Base-by-base conservation (phyloP, 208 protist genomes). In the Trypanosoma boissoni region DNA sequence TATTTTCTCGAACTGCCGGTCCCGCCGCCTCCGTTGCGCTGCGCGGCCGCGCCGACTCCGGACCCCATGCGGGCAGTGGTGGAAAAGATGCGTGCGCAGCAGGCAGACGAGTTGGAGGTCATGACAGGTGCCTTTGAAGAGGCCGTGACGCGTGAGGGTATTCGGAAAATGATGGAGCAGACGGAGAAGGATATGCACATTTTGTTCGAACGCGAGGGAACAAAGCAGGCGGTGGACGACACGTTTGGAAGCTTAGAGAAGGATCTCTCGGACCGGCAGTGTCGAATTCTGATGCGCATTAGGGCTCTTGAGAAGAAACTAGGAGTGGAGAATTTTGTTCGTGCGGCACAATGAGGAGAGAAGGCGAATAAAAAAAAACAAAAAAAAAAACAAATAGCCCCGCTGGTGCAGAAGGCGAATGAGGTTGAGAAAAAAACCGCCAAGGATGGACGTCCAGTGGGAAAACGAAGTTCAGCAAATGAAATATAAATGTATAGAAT, bases 251-350 rank as follows among this genome's bases (percentile, higher is more conserved):
- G 76, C 59, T 61, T 94, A 28, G 79, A 91, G 58, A 46, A 62
- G 29, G 65, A 80, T 12, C 37, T 90, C 32, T 49, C 67, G 24
- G 58, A 64, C 24, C 79, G 85, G 44, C 82, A 94, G 76, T 48
- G 61, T 26, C 63, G 60, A 9, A 91, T 91, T 51, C 55, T 94
- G 31, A 73, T 86, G 63, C 88, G 88, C 16, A 72, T 94, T 28
- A 59, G 67, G 26, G 79, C 77, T 8, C 68, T 92, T 27, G 88
- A 94, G 68, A 46, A 65, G 32, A 64, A 56, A 28, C 58, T 94
- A 1, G 78, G 82, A n/a, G 32, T 88, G 42, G 45, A 49, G 6
- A 31, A 24, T 9, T 52, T 43, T 46, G 29, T 43, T 34, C 18
- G 34, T 34, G 34, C 20, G 23, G 24, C 20, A 6, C n/a, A 16